Percentiles rank a stretch among this genome's conserved stretches.
phyloP scores from a whole-genome alignment of 2,329 filamentous ascomycete genomes.

The Penicillium rolfsii region DNA sequence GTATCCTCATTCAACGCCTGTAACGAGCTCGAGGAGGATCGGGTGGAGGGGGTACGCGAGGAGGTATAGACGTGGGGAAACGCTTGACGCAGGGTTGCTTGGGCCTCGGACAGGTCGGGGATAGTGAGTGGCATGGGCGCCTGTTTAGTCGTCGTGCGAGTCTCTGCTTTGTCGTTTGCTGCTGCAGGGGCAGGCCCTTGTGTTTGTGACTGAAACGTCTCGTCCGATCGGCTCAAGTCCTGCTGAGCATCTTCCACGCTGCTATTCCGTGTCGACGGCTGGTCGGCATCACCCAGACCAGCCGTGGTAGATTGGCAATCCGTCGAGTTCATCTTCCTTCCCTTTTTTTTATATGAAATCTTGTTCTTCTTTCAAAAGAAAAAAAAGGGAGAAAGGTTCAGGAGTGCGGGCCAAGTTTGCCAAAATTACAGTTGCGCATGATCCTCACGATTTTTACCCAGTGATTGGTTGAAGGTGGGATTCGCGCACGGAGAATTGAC shows the following conservation, averaged over 20 bases:
- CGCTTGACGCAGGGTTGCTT: slow-evolving; percentile 37
- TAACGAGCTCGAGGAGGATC: slow-evolving; percentile 49
- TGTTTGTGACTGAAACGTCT: slow-evolving; percentile 21
- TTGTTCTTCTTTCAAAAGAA: slow-evolving; percentile 7
- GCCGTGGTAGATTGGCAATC: slow-evolving; percentile 35
- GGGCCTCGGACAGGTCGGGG: slow-evolving; percentile 35
- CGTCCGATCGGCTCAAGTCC: slow-evolving; percentile 27
- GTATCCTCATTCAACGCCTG: slow-evolving; percentile 46
- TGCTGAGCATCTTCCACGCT: slow-evolving; percentile 27
- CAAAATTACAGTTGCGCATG: slow-evolving; percentile 35
- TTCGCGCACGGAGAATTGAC: slow-evolving; percentile 31
- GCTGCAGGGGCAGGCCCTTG: slow-evolving; percentile 15
- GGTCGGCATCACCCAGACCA: slow-evolving; percentile 37
- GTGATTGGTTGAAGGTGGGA: slow-evolving; percentile 5
- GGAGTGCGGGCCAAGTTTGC: slow-evolving; percentile 28
- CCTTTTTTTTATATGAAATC: slow-evolving; percentile 8
- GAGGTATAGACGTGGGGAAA: slow-evolving; percentile 42
- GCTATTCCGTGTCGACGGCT: slow-evolving; percentile 31
- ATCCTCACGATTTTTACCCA: slow-evolving; percentile 24
- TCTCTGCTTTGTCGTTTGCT: slow-evolving; percentile 28
- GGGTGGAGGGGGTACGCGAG: slow-evolving; percentile 43
- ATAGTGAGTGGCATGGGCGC: slow-evolving; percentile 33
- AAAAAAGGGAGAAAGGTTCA: slow-evolving; percentile 18
- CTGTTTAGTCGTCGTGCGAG: slow-evolving; percentile 29
- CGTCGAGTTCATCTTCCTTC: slow-evolving; percentile 37